Base-by-base conservation (phyloP, 192 early-diverging fungal species). In the Coemansia sp. region DNA sequence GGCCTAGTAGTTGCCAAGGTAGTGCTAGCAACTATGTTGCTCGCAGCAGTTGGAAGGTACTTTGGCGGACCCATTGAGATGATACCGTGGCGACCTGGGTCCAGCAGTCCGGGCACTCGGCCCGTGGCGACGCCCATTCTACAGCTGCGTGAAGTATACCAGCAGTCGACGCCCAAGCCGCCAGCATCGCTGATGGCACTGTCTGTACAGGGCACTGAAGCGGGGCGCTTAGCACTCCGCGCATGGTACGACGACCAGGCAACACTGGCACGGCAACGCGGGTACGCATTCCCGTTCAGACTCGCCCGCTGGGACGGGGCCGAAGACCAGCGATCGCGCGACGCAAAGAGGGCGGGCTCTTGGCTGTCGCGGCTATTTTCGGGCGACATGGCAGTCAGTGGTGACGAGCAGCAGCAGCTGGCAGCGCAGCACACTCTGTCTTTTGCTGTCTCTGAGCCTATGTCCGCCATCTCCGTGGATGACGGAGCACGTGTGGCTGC, bases 221-320 rank as follows among this genome's bases (percentile, higher is more conserved):
- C 74, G 3, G 79, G 79, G 3, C 59, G 55, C 8, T 29, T 61
- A 40, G 79, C 79, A 35, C 62, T 82, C 49, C 67, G 67, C 10
- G 64, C 64, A 9, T 82, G 79, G 79, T 82, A 73, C 62, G 74
- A 82, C 40, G 74, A 74, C 59, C 79, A 82, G 53, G 74, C 79
- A 8, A 43, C 71, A 29, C 41, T 67, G 71, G 79, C 79, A 0
- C 59, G 71, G 24, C 27, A 32, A 24, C 79, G 56, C 59, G 79
- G 79, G 22, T 82, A 76, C 66, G 41, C 68, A 35, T 82, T 82
- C 44, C 79, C 79, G 6, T 76, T 71, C 50, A 67, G 80, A 11
- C 71, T 82, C 27, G 61, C 64, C 3, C 69, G 69, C 55, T 77
- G 75, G 75, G 67, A 67, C 10, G 44, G 61, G 1, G 58, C 58